These are phyloP conservation scores for Solanum pennellii DNA, from an alignment of 257 asterid species.

Conservation along the genomic window DNA sequence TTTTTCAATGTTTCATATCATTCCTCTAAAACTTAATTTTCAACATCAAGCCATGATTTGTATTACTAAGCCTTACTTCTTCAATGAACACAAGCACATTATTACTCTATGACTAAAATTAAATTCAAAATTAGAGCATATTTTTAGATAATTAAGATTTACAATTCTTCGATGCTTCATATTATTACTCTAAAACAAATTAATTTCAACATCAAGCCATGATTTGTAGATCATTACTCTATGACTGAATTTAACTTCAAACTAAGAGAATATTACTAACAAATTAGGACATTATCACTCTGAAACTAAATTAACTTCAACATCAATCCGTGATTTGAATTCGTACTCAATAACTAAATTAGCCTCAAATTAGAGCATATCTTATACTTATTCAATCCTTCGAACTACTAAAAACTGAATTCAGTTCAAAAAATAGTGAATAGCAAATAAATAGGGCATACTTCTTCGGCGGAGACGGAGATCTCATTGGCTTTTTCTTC, in stretches of 20 bases:
- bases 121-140: neutral
- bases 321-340: neutral
- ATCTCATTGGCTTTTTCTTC: conserved; percentile 97
- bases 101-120: neutral
- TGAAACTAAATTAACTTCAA: neutral
- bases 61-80: neutral
- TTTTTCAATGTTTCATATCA: neutral
- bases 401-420: neutral
- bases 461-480: conserved; percentile 97
- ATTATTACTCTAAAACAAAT: neutral
- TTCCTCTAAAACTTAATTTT: neutral
- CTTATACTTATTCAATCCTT: neutral
- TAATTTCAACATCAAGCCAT: neutral
- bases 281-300: neutral
- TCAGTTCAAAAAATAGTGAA: neutral
- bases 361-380: neutral
- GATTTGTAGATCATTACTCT: neutral
- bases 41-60: neutral
- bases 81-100: neutral
- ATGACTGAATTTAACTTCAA: neutral
- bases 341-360: neutral
- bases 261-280: neutral
- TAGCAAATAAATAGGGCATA: neutral
- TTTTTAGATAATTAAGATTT: neutral
- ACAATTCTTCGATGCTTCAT: neutral